A percentile compares a stretch with the other conserved stretches of the same genome.
These are phyloP conservation scores for Hamamelis virginiana DNA, from an alignment of 164 flowering plant genomes.

Conservation along the genomic window DNA sequence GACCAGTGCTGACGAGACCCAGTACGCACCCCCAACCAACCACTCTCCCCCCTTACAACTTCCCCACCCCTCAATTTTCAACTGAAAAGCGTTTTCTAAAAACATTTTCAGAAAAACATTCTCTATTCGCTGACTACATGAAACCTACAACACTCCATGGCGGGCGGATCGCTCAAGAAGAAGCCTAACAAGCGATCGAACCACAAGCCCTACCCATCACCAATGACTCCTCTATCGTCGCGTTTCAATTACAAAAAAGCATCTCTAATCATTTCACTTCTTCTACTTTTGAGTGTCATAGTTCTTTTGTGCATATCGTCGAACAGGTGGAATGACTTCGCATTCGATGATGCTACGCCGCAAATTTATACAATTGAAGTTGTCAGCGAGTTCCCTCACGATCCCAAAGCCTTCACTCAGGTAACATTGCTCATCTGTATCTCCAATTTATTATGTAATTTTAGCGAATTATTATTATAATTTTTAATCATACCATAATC, in stretches of 20 bases:
- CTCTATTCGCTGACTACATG: too few species aligned
- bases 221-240: constrained; percentile 7
- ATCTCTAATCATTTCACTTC: background rate
- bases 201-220: constrained; percentile 4
- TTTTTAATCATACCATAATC: too few species aligned
- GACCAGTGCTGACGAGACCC: too few species aligned
- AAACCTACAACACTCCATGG: background rate
- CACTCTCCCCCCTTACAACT: too few species aligned
- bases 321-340: constrained; percentile 9
- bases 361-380: constrained; percentile 18
- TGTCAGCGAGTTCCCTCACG: constrained; percentile 75
- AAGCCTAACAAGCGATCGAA: constrained; percentile 11
- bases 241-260: background rate
- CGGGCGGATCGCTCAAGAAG: constrained; percentile 8
- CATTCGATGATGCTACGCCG: background rate
- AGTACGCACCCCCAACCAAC: too few species aligned
- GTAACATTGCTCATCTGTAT: constrained; percentile 22
- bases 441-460: too few species aligned
- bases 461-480: too few species aligned
- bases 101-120: too few species aligned
- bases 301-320: constrained; percentile 18
- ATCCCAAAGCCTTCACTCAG: constrained; percentile 78
- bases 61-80: too few species aligned
- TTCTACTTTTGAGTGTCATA: constrained; percentile 1
- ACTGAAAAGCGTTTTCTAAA: too few species aligned